phyloP scores from a whole-genome alignment of 257 asterid genomes.

The Ligustrum vulgare region DNA sequence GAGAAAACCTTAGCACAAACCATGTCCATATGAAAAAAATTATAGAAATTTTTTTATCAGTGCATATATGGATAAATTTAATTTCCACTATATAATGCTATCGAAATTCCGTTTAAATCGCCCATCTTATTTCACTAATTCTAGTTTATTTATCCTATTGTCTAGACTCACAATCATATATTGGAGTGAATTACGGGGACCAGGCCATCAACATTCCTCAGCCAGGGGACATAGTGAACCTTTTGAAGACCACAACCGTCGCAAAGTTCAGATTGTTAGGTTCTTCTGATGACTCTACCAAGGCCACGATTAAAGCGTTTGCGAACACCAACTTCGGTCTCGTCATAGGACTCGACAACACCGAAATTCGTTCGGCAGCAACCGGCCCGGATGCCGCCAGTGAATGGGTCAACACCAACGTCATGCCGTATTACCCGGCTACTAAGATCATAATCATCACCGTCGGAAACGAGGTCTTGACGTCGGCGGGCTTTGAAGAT shows the following conservation, averaged over 20 bases:
- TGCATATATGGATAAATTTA: background rate
- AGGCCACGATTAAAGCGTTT: slow-evolving; percentile 63
- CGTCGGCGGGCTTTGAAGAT: slow-evolving; percentile 43
- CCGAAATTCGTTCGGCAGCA: slow-evolving; percentile 85
- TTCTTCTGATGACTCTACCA: slow-evolving; percentile 55
- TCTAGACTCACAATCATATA: slow-evolving; percentile 68
- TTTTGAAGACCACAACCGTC: slow-evolving; percentile 68
- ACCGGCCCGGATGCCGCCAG: slow-evolving; percentile 85
- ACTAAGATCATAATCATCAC: slow-evolving; percentile 72
- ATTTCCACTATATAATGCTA: background rate
- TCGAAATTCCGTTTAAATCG: no score
- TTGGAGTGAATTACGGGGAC: slow-evolving; percentile 83
- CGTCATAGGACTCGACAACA: slow-evolving; percentile 86
- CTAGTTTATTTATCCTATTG: background rate
- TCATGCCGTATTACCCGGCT: slow-evolving; percentile 69
- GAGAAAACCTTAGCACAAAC: background rate
- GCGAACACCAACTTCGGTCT: slow-evolving; percentile 75
- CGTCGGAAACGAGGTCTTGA: slow-evolving; percentile 87
- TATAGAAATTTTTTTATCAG: background rate
- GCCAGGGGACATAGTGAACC: slow-evolving; percentile 75
- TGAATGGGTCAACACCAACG: slow-evolving; percentile 73
- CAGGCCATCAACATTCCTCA: slow-evolving; percentile 91
- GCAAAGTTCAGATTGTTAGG: slow-evolving; percentile 82
- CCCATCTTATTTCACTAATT: background rate
- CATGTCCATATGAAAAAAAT: background rate